Evolutionary conservation across 345 rosid species (phyloP).

Genomic region (Euphorbia pulcherrima): DNA sequence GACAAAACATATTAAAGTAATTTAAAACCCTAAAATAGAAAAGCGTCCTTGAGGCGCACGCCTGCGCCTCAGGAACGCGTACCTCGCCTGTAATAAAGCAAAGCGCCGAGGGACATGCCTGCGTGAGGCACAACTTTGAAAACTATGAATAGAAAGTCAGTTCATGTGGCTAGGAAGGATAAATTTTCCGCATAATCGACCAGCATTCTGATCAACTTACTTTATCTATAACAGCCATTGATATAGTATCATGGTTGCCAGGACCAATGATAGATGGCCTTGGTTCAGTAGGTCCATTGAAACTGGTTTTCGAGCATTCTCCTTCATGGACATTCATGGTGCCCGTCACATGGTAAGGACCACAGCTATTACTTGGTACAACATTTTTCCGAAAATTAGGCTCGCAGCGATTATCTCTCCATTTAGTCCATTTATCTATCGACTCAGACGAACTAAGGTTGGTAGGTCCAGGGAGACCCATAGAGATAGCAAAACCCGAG

Average conservation of each 20-base stretch:
- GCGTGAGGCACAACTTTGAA: no score
- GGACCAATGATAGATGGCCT: constrained; percentile 52
- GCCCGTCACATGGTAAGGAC: constrained; percentile 60
- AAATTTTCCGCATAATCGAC: neutral
- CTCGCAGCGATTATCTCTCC: constrained; percentile 67
- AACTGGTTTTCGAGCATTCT: constrained; percentile 25
- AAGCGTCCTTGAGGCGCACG: no score
- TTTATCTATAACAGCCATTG: constrained; percentile 85
- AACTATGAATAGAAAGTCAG: no score
- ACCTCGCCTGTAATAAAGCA: no score
- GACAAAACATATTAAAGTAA: no score
- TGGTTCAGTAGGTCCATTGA: constrained; percentile 32
- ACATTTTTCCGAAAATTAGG: constrained; percentile 89
- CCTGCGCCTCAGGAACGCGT: no score
- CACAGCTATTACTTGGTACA: constrained; percentile 53
- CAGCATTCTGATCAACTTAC: constrained; percentile 33
- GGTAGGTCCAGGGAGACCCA: constrained; percentile 90
- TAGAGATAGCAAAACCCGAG: constrained; percentile 77
- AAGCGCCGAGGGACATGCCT: no score
- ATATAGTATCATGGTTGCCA: constrained; percentile 85
- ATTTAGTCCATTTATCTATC: constrained; percentile 63
- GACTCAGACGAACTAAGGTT: constrained; percentile 83
- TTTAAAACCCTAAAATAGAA: no score
- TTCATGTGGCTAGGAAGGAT: neutral
- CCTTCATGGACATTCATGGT: constrained; percentile 15